Evolutionary conservation across 1,139 yeast genomes (phyloP).

Genomic region (Hansenula lynferdii): DNA sequence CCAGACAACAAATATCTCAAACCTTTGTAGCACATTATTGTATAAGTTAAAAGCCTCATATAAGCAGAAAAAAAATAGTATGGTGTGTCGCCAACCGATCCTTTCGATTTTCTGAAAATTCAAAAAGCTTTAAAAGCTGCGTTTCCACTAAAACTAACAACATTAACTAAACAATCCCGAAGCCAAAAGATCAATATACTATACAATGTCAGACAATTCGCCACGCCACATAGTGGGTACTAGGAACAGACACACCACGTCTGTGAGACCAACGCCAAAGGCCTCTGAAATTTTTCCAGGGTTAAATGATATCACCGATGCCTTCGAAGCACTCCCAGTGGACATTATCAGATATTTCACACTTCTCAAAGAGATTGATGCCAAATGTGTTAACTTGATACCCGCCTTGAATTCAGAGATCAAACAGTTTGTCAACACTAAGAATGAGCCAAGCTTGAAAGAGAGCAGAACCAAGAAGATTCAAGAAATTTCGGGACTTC

Average conservation of each 20-base stretch:
- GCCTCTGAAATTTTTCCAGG: constrained; percentile 58
- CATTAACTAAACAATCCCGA: too few species aligned
- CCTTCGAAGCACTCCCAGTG: constrained; percentile 83
- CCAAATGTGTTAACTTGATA: constrained; percentile 76
- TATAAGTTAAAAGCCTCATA: too few species aligned
- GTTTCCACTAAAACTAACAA: too few species aligned
- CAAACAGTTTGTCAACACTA: constrained; percentile 41
- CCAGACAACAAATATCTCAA: too few species aligned
- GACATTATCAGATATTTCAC: constrained; percentile 87
- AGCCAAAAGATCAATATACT: too few species aligned
- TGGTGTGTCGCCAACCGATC: too few species aligned
- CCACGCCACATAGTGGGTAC: not conserved
- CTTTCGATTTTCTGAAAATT: too few species aligned
- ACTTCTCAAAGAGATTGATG: constrained; percentile 86
- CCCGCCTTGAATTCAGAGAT: constrained; percentile 65
- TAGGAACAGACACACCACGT: constrained; percentile 1
- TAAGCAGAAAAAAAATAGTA: too few species aligned
- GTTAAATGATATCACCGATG: constrained; percentile 85
- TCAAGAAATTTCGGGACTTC: constrained; percentile 35
- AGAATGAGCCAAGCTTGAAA: constrained; percentile 6
- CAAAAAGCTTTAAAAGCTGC: too few species aligned
- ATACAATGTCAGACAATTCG: too few species aligned
- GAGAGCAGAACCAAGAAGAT: constrained; percentile 11
- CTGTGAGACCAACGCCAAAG: constrained; percentile 6
- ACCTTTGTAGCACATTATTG: too few species aligned